Evolutionary conservation across 306 rosid species (phyloP).

Genomic region (Malus asiatica): DNA sequence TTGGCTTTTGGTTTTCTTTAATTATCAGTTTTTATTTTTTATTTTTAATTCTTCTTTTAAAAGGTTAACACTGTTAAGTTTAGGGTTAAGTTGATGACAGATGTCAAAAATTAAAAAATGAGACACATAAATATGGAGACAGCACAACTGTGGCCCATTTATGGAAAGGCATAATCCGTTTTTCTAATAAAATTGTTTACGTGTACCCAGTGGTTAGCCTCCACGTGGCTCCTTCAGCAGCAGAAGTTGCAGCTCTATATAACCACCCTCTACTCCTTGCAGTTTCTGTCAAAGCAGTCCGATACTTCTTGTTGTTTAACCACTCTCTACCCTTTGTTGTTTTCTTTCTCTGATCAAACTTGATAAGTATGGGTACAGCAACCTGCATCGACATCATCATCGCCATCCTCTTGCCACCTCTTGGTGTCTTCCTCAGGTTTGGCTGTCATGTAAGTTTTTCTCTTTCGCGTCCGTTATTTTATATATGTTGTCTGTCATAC

Average conservation of each 20-base stretch:
- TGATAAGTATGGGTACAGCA: slow-evolving; percentile 19
- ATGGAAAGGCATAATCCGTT: background rate
- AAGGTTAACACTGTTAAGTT: too few relatives aligned
- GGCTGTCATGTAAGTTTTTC: slow-evolving; percentile 43
- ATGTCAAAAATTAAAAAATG: too few relatives aligned
- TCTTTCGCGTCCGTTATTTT: background rate
- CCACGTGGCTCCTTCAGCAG: background rate
- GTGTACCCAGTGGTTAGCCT: background rate
- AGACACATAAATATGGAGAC: too few relatives aligned
- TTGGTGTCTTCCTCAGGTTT: slow-evolving; percentile 80
- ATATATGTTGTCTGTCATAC: background rate
- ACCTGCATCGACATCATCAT: slow-evolving; percentile 58
- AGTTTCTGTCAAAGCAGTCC: background rate
- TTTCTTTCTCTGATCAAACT: background rate
- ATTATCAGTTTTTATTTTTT: too few relatives aligned
- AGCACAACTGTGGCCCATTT: too few relatives aligned
- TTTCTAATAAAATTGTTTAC: too few relatives aligned
- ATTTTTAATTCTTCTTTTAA: too few relatives aligned
- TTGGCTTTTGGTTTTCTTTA: too few relatives aligned
- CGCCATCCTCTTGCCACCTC: slow-evolving; percentile 83
- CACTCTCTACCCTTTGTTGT: background rate
- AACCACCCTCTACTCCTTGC: background rate
- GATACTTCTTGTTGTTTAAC: background rate
- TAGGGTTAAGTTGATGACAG: too few relatives aligned
- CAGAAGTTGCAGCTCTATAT: background rate